Base-by-base conservation (phyloP, 345 rosid species). In the Euphorbia lathyris region DNA sequence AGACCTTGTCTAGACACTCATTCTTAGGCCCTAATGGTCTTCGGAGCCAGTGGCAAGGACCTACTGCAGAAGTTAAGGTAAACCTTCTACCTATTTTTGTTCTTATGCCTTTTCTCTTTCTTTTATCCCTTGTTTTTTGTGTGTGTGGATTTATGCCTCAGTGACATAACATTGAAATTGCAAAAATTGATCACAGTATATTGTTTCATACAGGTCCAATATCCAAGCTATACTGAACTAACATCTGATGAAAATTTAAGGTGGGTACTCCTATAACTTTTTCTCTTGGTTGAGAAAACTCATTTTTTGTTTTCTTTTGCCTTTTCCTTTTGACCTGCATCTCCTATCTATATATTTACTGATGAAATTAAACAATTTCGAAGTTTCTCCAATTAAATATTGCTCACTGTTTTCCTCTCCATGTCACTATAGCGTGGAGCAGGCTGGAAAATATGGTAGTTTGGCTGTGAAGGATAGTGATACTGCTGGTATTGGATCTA, bases 1-100 rank as follows among this genome's bases (percentile, higher is more conserved):
- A 90, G 76, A 95, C 99, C 45, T 80, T 95, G 72, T 92, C 97
- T 50, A 92, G 98, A 74, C 99, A 95, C 86, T 89, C 97, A 65
- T 76, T 95, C 72, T 77, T 92, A 48, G 97, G 98, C 50, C 97
- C 98, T 70, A 85, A 81, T 74, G 97, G 99, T 86, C 90, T 95
- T 78, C 82, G 48, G 42, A 87, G 91, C n/a, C 92, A 92, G 68
- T 87, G 97, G 98, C 84, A 57, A 78, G 97, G 88, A 62, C 98
- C 99, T 73, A 87, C 78, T 69, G 45, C 87, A 5, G 87, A 74
- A 79, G 83, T 81, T 71, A 95, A 92, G 96, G 99, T 95, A 76
- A 63, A 69, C 17, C 20, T 4, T 12, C n/a, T 76, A 20, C 56
- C 52, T 72, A 27, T 42, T 58, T 14, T 16, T 14, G 22, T 66